These are phyloP conservation scores for Isoetes taiwanensis DNA, from an alignment of 75 land plant genomes.

Conservation along the genomic window DNA sequence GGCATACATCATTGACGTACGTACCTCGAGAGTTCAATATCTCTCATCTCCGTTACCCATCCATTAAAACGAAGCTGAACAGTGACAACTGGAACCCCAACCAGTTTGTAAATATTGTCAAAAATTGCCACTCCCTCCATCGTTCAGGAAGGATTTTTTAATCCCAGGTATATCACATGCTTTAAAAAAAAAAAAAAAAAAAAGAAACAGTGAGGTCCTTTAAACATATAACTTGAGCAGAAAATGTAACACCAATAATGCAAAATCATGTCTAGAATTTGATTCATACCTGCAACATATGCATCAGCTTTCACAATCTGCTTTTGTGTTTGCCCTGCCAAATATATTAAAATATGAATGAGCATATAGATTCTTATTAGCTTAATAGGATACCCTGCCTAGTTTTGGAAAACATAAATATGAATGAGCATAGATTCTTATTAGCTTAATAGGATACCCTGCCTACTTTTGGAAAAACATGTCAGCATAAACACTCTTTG, in stretches of 20 bases:
- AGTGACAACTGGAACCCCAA: constrained; percentile 96
- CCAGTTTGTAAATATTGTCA: constrained; percentile 76
- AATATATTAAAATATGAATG: constrained; percentile 2
- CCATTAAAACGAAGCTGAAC: constrained; percentile 96
- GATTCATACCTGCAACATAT: constrained; percentile 77
- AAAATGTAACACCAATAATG: too few relatives aligned
- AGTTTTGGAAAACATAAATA: too few relatives aligned
- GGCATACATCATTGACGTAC: too few relatives aligned
- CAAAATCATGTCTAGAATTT: too few relatives aligned
- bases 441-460: too few relatives aligned
- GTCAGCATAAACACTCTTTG: too few relatives aligned
- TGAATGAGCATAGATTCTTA: too few relatives aligned
- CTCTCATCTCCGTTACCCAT: constrained; percentile 91
- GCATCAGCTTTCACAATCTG: constrained; percentile 84
- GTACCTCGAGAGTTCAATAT: constrained; percentile 81
- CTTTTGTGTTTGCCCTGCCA: constrained; percentile 66
- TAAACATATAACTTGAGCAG: neutral
- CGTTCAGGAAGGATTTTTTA: constrained; percentile 59
- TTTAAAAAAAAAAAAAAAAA: constrained; percentile 21
- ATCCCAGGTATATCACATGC: constrained; percentile 99
- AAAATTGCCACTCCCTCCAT: constrained; percentile 79
- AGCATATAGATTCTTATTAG: constrained; percentile 7
- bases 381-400: too few relatives aligned
- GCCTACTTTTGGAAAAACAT: too few relatives aligned
- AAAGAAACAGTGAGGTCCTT: neutral